Evolutionary conservation across 2,329 filamentous ascomycete genomes (phyloP).

Genomic region (Kalaharituber pfeilii): DNA sequence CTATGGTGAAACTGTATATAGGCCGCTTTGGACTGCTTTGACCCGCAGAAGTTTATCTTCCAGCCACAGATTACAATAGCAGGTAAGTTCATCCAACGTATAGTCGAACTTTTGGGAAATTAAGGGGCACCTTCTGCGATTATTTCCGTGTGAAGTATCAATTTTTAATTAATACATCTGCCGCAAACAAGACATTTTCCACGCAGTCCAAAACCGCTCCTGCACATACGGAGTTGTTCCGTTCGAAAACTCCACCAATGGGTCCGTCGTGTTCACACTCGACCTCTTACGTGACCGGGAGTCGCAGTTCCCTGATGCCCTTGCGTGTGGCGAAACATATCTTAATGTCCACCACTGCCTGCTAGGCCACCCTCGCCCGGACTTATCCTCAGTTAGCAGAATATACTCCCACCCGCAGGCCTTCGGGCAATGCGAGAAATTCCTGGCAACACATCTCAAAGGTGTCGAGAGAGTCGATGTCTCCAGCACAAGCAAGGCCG

Average conservation of each 20-base stretch:
- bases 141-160: background rate
- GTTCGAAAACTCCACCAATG: conserved; percentile 92
- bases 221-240: conserved; percentile 66
- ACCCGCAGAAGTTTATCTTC: conserved; percentile 26
- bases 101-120: background rate
- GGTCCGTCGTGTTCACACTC: conserved; percentile 74
- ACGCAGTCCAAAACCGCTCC: conserved; percentile 49
- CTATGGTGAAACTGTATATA: conserved; percentile 23
- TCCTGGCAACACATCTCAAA: conserved; percentile 52
- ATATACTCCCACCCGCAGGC: conserved; percentile 91
- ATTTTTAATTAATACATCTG: conserved; percentile 2
- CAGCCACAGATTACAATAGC: conserved; percentile 32
- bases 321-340: conserved; percentile 69
- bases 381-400: conserved; percentile 43
- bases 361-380: conserved; percentile 37
- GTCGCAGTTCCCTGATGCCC: conserved; percentile 45
- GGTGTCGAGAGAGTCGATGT: conserved; percentile 67
- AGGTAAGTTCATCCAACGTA: conserved; percentile 17
- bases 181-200: conserved; percentile 51
- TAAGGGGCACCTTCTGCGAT: background rate
- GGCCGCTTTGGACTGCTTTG: conserved; percentile 38
- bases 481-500: conserved; percentile 69
- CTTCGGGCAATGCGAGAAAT: conserved; percentile 73
- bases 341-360: conserved; percentile 79
- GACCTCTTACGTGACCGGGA: conserved; percentile 70